A percentile compares a stretch with the other conserved stretches of the same genome.
These are phyloP conservation scores for Allium sativum DNA, from an alignment of 106 monocot genomes.

Conservation along the genomic window DNA sequence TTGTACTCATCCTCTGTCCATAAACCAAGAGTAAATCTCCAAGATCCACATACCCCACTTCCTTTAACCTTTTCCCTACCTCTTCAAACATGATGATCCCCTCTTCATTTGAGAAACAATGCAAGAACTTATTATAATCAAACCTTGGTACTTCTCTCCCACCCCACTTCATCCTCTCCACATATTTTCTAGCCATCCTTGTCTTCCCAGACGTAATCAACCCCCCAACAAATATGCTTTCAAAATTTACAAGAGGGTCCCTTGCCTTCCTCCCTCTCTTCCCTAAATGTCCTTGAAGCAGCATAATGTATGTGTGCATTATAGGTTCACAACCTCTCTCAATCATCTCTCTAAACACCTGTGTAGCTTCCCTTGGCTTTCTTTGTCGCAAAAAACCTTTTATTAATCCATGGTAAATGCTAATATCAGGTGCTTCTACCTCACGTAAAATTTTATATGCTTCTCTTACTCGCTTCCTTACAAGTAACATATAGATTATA, in stretches of 20 bases:
- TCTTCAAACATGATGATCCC: constrained; percentile 73
- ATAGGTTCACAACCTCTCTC: constrained; percentile 47
- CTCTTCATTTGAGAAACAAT: constrained; percentile 67
- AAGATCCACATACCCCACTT: constrained; percentile 59
- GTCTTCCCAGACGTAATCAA: constrained; percentile 64
- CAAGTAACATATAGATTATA: constrained; percentile 49
- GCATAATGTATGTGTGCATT: constrained; percentile 92
- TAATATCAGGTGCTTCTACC: constrained; percentile 18
- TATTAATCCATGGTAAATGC: constrained; percentile 67
- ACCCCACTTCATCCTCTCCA: constrained; percentile 63
- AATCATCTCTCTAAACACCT: constrained; percentile 72
- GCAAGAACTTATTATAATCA: constrained; percentile 64
- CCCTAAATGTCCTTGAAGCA: constrained; percentile 81
- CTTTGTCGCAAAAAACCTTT: constrained; percentile 61
- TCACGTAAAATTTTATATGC: constrained; percentile 33
- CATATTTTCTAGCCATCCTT: constrained; percentile 53
- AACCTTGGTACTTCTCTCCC: constrained; percentile 64
- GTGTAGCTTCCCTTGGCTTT: constrained; percentile 49
- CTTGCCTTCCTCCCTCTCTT: constrained; percentile 71
- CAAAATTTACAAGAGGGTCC: constrained; percentile 57
- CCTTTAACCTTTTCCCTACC: constrained; percentile 63
- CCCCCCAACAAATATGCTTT: constrained; percentile 71
- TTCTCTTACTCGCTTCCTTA: constrained; percentile 42
- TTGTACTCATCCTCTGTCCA: constrained; percentile 82
- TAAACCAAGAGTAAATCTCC: constrained; percentile 63